Conservation (phyloP, 2,329 filamentous ascomycete genomes). For the Cryphonectria parasitica region DNA sequence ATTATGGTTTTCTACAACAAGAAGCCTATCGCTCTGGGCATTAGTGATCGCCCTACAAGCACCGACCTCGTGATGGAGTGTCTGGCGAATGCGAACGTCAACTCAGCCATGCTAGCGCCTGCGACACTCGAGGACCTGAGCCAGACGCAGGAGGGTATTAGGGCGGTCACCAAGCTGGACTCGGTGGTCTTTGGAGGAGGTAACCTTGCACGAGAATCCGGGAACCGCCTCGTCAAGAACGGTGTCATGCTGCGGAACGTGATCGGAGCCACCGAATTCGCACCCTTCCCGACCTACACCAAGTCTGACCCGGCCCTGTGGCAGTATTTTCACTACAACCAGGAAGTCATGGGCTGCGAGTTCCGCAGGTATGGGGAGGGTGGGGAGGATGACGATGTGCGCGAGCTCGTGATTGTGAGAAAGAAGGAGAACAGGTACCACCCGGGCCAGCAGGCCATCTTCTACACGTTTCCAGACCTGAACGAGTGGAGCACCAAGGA, state of each 20-base stretch:
- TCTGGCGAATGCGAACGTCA: constrained; percentile 35
- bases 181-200: constrained; percentile 38
- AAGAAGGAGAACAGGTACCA: constrained; percentile 41
- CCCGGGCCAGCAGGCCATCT: constrained; percentile 35
- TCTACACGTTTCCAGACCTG: constrained; percentile 38
- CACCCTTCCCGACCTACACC: constrained; percentile 34
- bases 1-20: constrained; percentile 39
- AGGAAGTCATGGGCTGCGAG: constrained; percentile 46
- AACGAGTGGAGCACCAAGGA: constrained; percentile 41
- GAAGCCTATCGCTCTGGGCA: constrained; percentile 36
- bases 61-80: constrained; percentile 40
- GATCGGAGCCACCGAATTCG: constrained; percentile 49
- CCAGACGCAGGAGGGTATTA: constrained; percentile 37
- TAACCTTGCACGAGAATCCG: constrained; percentile 43
- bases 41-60: constrained; percentile 41
- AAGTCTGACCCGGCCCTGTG: constrained; percentile 42
- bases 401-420: constrained; percentile 45
- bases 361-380: constrained; percentile 40
- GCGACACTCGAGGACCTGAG: constrained; percentile 50
- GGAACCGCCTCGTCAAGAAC: constrained; percentile 42
- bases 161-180: constrained; percentile 40
- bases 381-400: constrained; percentile 38
- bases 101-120: constrained; percentile 42
- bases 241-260: constrained; percentile 43
- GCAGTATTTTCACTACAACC: constrained; percentile 49